Evolutionary conservation across 441 rosid species (phyloP), one percentile per base, ranked within the genome.

Genomic region (Pelargonium citronellum): DNA sequence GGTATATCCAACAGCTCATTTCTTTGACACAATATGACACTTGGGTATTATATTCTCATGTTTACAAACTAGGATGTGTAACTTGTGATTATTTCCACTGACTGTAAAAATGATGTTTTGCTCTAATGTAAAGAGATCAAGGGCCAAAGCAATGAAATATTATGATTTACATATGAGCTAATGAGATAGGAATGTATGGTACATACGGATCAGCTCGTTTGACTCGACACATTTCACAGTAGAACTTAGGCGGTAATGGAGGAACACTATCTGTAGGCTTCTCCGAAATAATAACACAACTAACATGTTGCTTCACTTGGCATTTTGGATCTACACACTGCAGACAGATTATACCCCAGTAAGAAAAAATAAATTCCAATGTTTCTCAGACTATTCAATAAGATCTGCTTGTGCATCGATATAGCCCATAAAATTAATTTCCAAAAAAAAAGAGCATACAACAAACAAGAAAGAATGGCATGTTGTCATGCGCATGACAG

Each of bases 121-220:
- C 4, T 58, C 3, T 20, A 58, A 11, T 7, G 64, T 58, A 58
- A 20, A 58, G 64, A 58, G 20, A 58, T 58, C 64, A 58, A 58
- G 64, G 22, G 64, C 64, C 24, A 4, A 20, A 60, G 20, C 24
- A 20, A 20, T 57, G 10, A 7, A 19, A 16, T 6, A 57, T 57
- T 57, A 17, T 17, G 20, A 57, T 57, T 57, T 60, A 60, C 11
- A 60, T 60, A 15, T 49, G 64, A 60, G 8, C 22, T 60, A 60
- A 30, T 60, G 39, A 60, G 64, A 22, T 60, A 12, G 60, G 19
- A 58, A 66, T 16, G 8, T 11, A 73, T 53, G 62, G 53, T 49
- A 73, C 79, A 39, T 77, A 77, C 79, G 79, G 79, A 73, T 77
- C 79, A 11, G 79, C 74, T 64, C 71, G 69, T 49, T 44, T 69